phyloP scores from a whole-genome alignment of 768 basidiomycete genomes.

The Strobilomyces confusus region DNA sequence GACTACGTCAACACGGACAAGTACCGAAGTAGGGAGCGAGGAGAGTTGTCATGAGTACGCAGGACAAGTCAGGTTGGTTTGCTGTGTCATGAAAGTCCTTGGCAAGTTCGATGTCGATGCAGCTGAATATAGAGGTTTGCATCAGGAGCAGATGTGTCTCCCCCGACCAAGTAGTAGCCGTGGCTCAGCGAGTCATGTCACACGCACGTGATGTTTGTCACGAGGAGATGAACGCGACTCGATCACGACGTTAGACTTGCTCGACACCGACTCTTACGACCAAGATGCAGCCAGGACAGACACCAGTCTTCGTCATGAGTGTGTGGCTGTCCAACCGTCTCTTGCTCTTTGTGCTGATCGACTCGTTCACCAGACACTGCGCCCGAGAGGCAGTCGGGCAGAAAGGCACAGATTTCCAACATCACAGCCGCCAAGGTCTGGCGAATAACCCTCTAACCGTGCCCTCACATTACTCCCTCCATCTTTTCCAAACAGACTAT shows the following conservation, averaged over 20 bases:
- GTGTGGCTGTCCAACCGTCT: conserved; percentile 15
- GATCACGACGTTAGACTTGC: neutral
- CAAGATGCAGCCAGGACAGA: conserved; percentile 44
- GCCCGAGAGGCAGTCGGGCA: conserved; percentile 89
- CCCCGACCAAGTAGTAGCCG: no score
- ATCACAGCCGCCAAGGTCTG: conserved; percentile 94
- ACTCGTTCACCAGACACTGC: conserved; percentile 63
- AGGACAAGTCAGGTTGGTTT: no score
- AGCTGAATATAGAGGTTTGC: no score
- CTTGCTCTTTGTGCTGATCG: neutral
- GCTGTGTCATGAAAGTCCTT: no score
- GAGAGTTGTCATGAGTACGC: no score
- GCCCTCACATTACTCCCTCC: neutral
- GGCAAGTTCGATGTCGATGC: no score
- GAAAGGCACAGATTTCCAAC: conserved; percentile 95
- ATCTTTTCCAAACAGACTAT: conserved; percentile 62
- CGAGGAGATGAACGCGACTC: neutral
- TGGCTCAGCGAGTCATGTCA: no score
- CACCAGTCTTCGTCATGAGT: conserved; percentile 87
- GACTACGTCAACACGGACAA: conserved; percentile 94
- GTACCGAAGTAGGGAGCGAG: no score
- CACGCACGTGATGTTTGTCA: neutral
- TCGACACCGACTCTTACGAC: neutral
- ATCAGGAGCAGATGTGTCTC: no score
- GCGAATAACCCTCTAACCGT: neutral